phyloP scores from a whole-genome alignment of 1,284 basidiomycete genomes.

The Austroboletus niveus region DNA sequence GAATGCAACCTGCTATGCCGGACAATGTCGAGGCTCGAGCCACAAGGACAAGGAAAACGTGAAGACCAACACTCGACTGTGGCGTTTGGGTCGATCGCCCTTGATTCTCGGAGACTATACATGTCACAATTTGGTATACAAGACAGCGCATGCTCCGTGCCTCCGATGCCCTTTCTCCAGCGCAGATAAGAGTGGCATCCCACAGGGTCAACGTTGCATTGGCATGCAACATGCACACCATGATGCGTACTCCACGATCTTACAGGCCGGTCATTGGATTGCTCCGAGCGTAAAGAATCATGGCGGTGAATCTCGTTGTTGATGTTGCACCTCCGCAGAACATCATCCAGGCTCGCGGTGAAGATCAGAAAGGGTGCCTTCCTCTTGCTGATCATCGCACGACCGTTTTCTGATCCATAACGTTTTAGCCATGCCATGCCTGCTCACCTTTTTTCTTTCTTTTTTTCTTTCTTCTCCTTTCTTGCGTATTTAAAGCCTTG shows the following conservation, averaged over 20 bases:
- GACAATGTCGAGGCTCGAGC: constrained; percentile 6
- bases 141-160: constrained; percentile 10
- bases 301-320: constrained; percentile 2
- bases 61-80: constrained; percentile 13
- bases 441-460: neutral
- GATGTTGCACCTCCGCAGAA: constrained; percentile 1
- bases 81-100: constrained; percentile 14
- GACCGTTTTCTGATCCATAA: constrained; percentile 11
- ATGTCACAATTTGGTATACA: constrained; percentile 7
- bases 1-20: constrained; percentile 11
- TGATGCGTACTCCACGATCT: constrained; percentile 13
- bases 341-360: constrained; percentile 6
- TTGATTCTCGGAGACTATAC: constrained; percentile 18
- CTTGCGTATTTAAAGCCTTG: constrained; percentile 25
- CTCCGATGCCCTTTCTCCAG: constrained; percentile 12
- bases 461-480: too few species aligned
- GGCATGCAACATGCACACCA: constrained; percentile 20
- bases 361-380: constrained; percentile 18
- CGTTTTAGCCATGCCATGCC: constrained; percentile 5
- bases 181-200: constrained; percentile 17
- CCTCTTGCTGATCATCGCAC: constrained; percentile 11
- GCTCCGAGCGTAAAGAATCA: constrained; percentile 3
- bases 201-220: constrained; percentile 16
- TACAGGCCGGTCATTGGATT: constrained; percentile 1
- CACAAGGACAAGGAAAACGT: constrained; percentile 12